A percentile compares a stretch with the other conserved stretches of the same genome.
These are phyloP conservation scores for Stephania japonica DNA, from an alignment of 164 flowering plant genomes.

Conservation along the genomic window DNA sequence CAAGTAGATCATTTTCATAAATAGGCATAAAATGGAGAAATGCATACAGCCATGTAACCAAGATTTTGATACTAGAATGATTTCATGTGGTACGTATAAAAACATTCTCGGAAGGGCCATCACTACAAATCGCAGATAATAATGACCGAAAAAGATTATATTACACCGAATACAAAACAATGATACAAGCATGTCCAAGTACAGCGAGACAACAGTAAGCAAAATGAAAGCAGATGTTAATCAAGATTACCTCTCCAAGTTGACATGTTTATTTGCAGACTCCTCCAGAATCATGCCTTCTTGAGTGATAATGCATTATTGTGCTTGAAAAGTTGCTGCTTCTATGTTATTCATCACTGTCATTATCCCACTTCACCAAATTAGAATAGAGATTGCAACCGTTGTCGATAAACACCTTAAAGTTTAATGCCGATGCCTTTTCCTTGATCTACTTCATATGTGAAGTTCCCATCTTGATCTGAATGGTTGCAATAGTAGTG, in stretches of 20 bases:
- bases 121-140: no score
- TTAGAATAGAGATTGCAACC: background rate
- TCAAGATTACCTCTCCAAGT: background rate
- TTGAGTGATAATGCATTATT: background rate
- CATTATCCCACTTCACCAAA: background rate
- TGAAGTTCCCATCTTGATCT: background rate
- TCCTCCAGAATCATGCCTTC: background rate
- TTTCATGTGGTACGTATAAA: background rate
- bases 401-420: background rate
- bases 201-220: background rate
- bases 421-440: background rate
- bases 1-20: background rate
- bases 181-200: background rate
- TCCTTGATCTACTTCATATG: background rate
- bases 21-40: background rate
- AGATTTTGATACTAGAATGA: background rate
- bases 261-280: background rate
- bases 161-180: background rate
- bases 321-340: background rate
- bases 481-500: no score
- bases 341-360: background rate
- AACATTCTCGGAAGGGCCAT: background rate
- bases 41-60: background rate
- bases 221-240: background rate
- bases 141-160: background rate